Percentiles rank a stretch among this genome's conserved stretches.
Conservation (phyloP, 345 rosid genomes). For the Moringa oleifera region DNA sequence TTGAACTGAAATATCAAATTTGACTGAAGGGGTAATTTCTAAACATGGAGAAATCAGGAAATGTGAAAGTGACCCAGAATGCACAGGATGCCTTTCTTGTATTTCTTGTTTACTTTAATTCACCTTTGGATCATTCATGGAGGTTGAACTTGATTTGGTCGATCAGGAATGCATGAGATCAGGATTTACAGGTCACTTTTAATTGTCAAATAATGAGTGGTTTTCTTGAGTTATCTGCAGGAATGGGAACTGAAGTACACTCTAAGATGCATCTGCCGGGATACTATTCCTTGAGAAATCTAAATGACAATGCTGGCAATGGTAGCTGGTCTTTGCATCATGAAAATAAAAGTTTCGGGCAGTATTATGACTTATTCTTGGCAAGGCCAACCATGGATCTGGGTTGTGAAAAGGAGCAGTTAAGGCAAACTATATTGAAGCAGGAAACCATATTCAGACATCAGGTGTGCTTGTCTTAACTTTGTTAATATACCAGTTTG, state of each 20-base stretch:
- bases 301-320: constrained; percentile 34
- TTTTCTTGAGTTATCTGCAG: constrained; percentile 22
- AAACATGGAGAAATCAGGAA: no score
- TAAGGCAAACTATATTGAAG: constrained; percentile 62
- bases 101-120: no score
- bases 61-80: no score
- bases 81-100: no score
- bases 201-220: background rate
- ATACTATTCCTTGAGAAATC: constrained; percentile 48
- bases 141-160: no score
- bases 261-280: constrained; percentile 48
- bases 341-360: constrained; percentile 35
- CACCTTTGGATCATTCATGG: no score
- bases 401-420: constrained; percentile 39
- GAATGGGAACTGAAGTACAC: constrained; percentile 70
- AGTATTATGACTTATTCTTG: constrained; percentile 26
- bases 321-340: constrained; percentile 43
- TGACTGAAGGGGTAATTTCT: no score
- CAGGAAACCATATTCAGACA: constrained; percentile 68
- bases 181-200: background rate
- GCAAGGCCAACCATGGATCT: constrained; percentile 26
- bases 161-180: no score
- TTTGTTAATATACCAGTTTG: constrained; percentile 2
- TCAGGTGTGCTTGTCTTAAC: constrained; percentile 40
- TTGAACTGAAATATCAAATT: no score